Percentiles rank a stretch among this genome's conserved stretches.
phyloP scores from a whole-genome alignment of 768 basidiomycete species.

The Goffeauzyma gilvescens region DNA sequence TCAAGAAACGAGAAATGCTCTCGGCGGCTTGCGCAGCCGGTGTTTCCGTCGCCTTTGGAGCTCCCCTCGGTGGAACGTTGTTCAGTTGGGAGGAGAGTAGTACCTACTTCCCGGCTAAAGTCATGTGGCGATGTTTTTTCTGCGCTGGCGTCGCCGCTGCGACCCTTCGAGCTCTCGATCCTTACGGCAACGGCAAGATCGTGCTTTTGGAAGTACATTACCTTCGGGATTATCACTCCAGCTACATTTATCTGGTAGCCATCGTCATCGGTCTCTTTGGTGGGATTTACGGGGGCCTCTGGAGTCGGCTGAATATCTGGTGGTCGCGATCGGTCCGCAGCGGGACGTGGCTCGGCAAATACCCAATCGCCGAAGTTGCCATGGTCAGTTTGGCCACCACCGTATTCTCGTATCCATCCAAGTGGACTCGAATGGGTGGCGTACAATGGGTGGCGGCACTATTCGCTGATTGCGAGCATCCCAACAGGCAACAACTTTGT shows the following conservation, averaged over 20 bases:
- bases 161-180: conserved; percentile 63
- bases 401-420: conserved; percentile 62
- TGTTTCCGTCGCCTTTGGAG: conserved; percentile 85
- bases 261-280: conserved; percentile 66
- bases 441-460: conserved; percentile 76
- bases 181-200: conserved; percentile 84
- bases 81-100: conserved; percentile 74
- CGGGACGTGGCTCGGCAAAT: conserved; percentile 56
- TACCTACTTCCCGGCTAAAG: conserved; percentile 88
- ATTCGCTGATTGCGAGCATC: conserved; percentile 71
- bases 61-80: conserved; percentile 51
- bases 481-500: no score
- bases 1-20: conserved; percentile 80
- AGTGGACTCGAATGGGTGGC: conserved; percentile 80
- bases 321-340: conserved; percentile 72
- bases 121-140: conserved; percentile 90
- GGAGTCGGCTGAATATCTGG: conserved; percentile 50
- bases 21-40: conserved; percentile 94
- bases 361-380: conserved; percentile 67
- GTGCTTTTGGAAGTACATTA: conserved; percentile 40
- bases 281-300: conserved; percentile 66
- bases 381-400: conserved; percentile 59
- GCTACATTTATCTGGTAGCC: conserved; percentile 48
- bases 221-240: conserved; percentile 75
- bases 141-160: conserved; percentile 72